Conservation (phyloP, 129 eudicot genomes). For the Oenanthe sinensis region DNA sequence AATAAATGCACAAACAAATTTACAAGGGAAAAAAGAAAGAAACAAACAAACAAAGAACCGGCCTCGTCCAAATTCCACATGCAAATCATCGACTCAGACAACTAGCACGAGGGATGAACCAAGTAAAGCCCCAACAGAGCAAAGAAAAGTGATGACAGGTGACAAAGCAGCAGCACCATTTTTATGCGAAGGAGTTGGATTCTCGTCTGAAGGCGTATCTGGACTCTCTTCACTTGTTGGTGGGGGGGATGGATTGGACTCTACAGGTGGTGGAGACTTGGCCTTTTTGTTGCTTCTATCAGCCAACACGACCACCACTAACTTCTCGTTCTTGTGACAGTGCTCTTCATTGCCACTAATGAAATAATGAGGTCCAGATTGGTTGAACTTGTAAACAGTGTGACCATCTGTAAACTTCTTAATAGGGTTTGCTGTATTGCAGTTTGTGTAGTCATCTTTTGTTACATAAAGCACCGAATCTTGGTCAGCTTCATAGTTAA, state of each 20-base stretch:
- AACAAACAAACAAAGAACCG: neutral
- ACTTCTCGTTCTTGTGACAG: constrained; percentile 41
- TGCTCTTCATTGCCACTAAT: constrained; percentile 41
- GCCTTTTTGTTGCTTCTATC: constrained; percentile 33
- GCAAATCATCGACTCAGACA: constrained; percentile 18
- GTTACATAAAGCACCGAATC: constrained; percentile 73
- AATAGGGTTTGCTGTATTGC: constrained; percentile 31
- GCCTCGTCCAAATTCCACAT: neutral
- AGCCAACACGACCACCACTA: constrained; percentile 34
- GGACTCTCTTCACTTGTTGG: constrained; percentile 23
- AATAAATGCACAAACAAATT: constrained; percentile 8
- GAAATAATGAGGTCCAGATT: constrained; percentile 49
- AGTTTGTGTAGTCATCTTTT: constrained; percentile 42
- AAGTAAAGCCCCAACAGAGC: constrained; percentile 32
- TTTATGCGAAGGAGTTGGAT: constrained; percentile 47
- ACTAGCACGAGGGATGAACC: constrained; percentile 44
- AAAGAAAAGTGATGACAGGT: constrained; percentile 19
- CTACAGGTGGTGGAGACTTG: constrained; percentile 25
- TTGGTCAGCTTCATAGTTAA: constrained; percentile 40
- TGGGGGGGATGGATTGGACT: constrained; percentile 21
- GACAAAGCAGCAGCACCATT: constrained; percentile 42
- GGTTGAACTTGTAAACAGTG: constrained; percentile 26
- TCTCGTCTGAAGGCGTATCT: constrained; percentile 32
- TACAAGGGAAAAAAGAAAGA: neutral
- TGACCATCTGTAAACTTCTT: constrained; percentile 31